Conservation (phyloP, 225 moss, liverwort and hornwort genomes). For the Pseudisothecium myosuroides region DNA sequence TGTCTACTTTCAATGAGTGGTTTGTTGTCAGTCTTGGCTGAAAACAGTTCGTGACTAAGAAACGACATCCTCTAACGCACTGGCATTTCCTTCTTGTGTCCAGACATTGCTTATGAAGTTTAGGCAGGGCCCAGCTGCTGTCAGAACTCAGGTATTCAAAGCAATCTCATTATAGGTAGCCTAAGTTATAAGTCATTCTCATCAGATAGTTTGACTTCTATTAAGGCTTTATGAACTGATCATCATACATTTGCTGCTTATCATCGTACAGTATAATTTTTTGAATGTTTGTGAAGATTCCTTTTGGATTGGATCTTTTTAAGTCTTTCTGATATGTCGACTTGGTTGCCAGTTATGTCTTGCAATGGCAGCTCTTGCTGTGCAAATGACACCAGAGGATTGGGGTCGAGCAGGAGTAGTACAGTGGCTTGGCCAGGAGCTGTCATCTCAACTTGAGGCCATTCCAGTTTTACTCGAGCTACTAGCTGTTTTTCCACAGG, state of each 20-base stretch:
- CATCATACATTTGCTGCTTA: not conserved
- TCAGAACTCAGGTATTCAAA: conserved; percentile 77
- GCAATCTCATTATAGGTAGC: not conserved
- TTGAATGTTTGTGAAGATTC: not conserved
- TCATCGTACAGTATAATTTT: not conserved
- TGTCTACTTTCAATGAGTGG: not conserved
- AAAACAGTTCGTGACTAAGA: not conserved
- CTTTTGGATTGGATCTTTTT: not conserved
- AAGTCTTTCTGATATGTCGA: not conserved
- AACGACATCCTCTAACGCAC: not conserved
- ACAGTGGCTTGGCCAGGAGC: conserved; percentile 82
- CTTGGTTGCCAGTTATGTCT: conserved; percentile 68
- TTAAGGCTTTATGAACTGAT: not conserved
- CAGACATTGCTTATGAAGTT: conserved; percentile 90
- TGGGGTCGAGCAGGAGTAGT: conserved; percentile 86
- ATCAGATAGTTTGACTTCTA: not conserved
- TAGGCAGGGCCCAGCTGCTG: conserved; percentile 68
- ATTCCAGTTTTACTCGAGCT: conserved; percentile 83
- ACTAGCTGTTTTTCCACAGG: conserved; percentile 93
- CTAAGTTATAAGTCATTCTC: not conserved
- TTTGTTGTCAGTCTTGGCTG: not conserved
- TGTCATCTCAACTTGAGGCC: conserved; percentile 69
- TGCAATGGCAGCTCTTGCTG: conserved; percentile 89
- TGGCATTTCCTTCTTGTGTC: not conserved
- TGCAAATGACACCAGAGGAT: conserved; percentile 78